Percentiles rank a stretch among this genome's conserved stretches.
These are phyloP conservation scores for Paraleonurus japonicus DNA, from an alignment of 257 asterid species.

Conservation along the genomic window DNA sequence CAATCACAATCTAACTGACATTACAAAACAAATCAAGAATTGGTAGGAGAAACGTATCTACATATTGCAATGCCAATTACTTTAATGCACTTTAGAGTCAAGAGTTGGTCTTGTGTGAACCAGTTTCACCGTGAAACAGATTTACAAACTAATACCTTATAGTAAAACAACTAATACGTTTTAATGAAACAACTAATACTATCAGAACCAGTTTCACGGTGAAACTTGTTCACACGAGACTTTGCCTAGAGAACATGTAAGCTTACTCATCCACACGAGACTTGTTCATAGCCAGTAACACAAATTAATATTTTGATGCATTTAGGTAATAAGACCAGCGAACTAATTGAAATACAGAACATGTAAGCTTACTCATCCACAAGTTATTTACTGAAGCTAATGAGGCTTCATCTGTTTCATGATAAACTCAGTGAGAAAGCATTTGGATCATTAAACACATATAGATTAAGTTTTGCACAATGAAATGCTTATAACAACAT, in stretches of 20 bases:
- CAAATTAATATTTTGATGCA: not conserved
- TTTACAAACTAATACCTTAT: too few species aligned
- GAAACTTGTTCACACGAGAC: too few species aligned
- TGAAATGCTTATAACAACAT: not conserved
- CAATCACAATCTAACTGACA: not conserved
- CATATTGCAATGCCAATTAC: not conserved
- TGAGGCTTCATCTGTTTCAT: not conserved
- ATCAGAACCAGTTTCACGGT: too few species aligned
- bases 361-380: not conserved
- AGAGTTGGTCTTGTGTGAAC: too few species aligned
- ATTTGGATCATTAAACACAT: not conserved
- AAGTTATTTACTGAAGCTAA: not conserved
- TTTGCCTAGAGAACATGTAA: not conserved
- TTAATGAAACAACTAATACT: too few species aligned
- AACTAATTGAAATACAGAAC: slow-evolving; percentile 6
- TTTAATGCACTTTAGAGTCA: not conserved
- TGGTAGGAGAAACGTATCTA: not conserved
- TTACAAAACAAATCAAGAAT: not conserved
- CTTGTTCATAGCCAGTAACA: not conserved
- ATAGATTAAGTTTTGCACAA: not conserved
- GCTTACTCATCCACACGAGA: too few species aligned
- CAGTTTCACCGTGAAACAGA: too few species aligned
- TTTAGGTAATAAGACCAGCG: not conserved
- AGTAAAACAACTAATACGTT: too few species aligned
- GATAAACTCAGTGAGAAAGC: not conserved